Evolutionary conservation across 192 early-diverging fungal species (phyloP), one percentile per base, ranked within the genome.

Genomic region (Coemansia sp.): DNA sequence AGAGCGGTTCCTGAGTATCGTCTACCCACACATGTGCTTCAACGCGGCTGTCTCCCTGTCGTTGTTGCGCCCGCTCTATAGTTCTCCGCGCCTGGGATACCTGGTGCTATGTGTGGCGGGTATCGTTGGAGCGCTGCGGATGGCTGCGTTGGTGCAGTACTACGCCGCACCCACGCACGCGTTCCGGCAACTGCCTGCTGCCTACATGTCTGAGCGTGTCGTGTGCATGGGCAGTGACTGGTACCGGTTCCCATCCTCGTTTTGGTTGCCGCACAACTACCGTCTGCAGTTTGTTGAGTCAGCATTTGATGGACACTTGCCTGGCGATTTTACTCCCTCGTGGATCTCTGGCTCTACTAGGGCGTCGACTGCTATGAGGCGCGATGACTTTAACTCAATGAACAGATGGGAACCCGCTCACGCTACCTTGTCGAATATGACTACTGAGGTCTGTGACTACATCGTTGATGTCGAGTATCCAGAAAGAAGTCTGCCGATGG

Each of bases 181-280:
- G 77, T 97, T 40, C 92, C 86, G 72, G 68, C 77, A 40, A 68
- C 85, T 72, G 70, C 86, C 68, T 63, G 81, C 68, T 63, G 82
- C 36, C 22, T 40, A 68, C 24, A 5, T 9, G 27, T 33, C 43
- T 2, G 20, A 62, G 42, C 9, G 34, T 3, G 18, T 33, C 1
- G 83, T 98, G 27, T 99, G 97, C 77, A 85, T 98, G 64, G 96
- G 93, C 41, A 93, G 91, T 66, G 97, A 96, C 67, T 99, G 97
- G 97, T 91, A 99, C 76, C 72, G 95, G 34, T 99, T 96, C 76
- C 96, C 96, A 6, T 90, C 90, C 12, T 94, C 96, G 67, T 99
- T 93, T 83, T 95, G 95, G 76, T 72, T 98, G 10, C 97, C 96
- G 7, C 78, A 84, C 27, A 87, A 84, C 34, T 81, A 91, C 55